A percentile compares a stretch with the other conserved stretches of the same genome.
phyloP scores from a whole-genome alignment of 192 early-diverging fungal genomes.

The Coemansia sp. region DNA sequence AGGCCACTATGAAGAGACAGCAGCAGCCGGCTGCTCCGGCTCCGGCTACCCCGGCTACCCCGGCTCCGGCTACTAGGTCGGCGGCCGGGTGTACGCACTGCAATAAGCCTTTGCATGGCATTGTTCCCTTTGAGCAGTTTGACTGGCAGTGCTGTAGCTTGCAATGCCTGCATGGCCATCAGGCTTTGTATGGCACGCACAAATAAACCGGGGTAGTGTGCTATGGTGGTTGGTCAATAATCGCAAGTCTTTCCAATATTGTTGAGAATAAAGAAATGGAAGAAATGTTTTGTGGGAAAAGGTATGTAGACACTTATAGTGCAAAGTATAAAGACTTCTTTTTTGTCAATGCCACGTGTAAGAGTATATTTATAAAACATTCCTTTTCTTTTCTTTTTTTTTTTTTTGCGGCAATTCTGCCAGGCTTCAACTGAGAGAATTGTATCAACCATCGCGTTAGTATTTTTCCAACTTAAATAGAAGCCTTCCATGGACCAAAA shows the following conservation, averaged over 20 bases:
- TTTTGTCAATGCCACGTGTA: too few relatives aligned
- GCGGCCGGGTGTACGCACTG: conserved; percentile 50
- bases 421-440: not conserved
- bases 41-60: too few relatives aligned
- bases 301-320: too few relatives aligned
- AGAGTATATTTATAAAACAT: too few relatives aligned
- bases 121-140: conserved; percentile 75
- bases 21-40: too few relatives aligned
- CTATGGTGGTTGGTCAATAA: not conserved
- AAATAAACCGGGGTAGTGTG: not conserved
- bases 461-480: not conserved
- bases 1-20: conserved; percentile 28
- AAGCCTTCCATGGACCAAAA: not conserved
- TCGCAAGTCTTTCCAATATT: not conserved
- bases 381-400: not conserved
- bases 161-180: conserved; percentile 42
- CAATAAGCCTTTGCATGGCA: conserved; percentile 57
- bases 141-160: conserved; percentile 64
- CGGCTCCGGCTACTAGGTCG: not conserved
- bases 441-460: not conserved
- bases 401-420: not conserved
- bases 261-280: too few relatives aligned
- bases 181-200: conserved; percentile 5
- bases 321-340: too few relatives aligned
- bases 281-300: too few relatives aligned